Base-by-base conservation (phyloP, 164 flowering plant genomes). In the Tetrastigma voinierianum region DNA sequence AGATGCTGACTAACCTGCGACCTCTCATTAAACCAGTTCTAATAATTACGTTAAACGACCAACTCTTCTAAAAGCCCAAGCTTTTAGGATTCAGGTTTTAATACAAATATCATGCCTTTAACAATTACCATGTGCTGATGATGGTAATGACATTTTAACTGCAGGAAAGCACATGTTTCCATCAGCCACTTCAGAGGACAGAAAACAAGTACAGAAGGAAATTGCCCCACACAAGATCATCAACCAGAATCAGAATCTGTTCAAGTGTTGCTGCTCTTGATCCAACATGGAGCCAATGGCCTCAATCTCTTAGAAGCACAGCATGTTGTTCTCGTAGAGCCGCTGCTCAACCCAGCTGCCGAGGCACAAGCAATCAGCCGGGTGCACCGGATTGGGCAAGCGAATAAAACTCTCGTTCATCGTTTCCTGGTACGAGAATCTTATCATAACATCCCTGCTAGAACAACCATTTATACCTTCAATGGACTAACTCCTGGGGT, bases 311-410 rank as follows among this genome's bases (percentile, higher is more conserved):
- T 95, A 51, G 96, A 95, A 80, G 98, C 98, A 61, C 93, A 90
- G 72, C 96, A 95, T 78, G 96, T 95, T 55, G 71, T 95, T 74
- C 90, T 95, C 56, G 83, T 90, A 32, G 98, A 95, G 76, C 98
- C 98, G 57, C 82, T 90, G 19, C 93, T 95, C 48, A 95, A 95
- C 78, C 98, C 98, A 19, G 96, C 98, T 23, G 90, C 83, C 49
- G 98, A 95, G 84, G 94, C 97, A 67, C 98, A 95, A 74, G 98
- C 97, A 57, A 86, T 91, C 59, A 89, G 90, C 78, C 70, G 98
- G 76, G 95, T 95, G 32, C 98, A 95, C 75, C 87, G 98, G 24
- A 84, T 91, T 66, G 98, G 97, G 57, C 98, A 95, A 78, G 76
- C 84, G 46, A 81, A 82, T 18, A 76, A 51, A 68, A 95, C 98